These are phyloP conservation scores for Saksenaea oblongispora DNA, from an alignment of 371 early-diverging fungal genomes.

Conservation along the genomic window DNA sequence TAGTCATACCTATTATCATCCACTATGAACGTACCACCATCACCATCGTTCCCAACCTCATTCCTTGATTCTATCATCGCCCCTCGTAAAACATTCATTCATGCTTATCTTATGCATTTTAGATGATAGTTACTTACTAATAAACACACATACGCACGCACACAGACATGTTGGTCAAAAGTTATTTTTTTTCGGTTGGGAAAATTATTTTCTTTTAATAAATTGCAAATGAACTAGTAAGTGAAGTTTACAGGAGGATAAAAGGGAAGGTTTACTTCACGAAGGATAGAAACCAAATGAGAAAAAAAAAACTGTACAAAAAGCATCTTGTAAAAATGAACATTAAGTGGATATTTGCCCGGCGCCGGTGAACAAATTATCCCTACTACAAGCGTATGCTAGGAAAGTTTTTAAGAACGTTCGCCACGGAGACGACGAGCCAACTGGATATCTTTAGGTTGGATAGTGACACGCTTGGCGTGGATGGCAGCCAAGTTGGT, in stretches of 20 bases:
- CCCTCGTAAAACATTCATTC: no score
- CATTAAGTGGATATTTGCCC: not conserved
- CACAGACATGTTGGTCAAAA: no score
- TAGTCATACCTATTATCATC: no score
- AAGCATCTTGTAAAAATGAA: not conserved
- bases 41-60: no score
- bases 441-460: slow-evolving; percentile 91
- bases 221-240: not conserved
- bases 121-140: no score
- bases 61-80: no score
- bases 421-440: slow-evolving; percentile 92
- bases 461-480: slow-evolving; percentile 96
- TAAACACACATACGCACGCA: no score
- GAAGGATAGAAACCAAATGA: not conserved
- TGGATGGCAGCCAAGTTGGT: slow-evolving; percentile 94
- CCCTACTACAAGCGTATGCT: no score
- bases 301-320: not conserved
- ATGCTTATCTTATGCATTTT: no score
- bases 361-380: not conserved
- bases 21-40: no score
- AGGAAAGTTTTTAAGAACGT: slow-evolving; percentile 60
- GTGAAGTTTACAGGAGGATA: not conserved
- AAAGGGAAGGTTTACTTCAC: not conserved
- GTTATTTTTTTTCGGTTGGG: not conserved
- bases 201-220: not conserved